Base-by-base conservation (phyloP, 2,329 filamentous ascomycete genomes). In the Penicillium sp. region DNA sequence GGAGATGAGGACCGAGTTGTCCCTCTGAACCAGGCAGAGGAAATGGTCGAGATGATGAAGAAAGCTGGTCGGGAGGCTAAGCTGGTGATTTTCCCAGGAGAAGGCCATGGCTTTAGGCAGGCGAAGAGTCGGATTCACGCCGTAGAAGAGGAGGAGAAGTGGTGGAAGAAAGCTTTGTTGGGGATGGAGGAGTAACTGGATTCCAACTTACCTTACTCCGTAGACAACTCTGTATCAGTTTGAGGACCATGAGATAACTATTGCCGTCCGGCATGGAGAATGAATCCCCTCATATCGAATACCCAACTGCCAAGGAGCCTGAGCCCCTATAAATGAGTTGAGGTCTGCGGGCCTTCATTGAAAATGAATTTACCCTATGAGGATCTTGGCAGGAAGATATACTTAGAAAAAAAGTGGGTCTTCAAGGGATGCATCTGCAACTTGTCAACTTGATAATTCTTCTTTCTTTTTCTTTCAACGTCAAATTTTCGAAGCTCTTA, bases 1-100 rank as follows among this genome's bases (percentile, higher is more conserved):
- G 81, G 80, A 0, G 70, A 70, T 4, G 66, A 69, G 7, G 81
- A 84, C 54, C 75, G 73, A 19, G 75, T 83, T 2, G 81, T 83
- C n/a, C 80, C 80, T 0, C 61, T 78, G 13, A 69, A 73, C n/a
- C 81, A 84, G 59, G 77, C 77, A 5, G 66, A 72, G 35, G 70
- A 76, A 39, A 78, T 84, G 60, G 72, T 76, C 12, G 62, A 65
- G 30, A 67, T 69, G n/a, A 65, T 80, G 12, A 61, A 59, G 38
- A 57, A 62, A 29, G 67, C 62, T 1, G 74, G 72, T 0, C 69
- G 70, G 0, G 65, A 76, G 33, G 73, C 78, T 5, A 68, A 70
- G 46, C 58, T 79, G 3, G 66, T 78, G 7, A 64, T 77, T 22
- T 72, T 74, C 28, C 62, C 71, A 1, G 75, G 72, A 3, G 77